phyloP scores from a whole-genome alignment of 768 basidiomycete genomes.

The Xerocomellus chrysenteron region DNA sequence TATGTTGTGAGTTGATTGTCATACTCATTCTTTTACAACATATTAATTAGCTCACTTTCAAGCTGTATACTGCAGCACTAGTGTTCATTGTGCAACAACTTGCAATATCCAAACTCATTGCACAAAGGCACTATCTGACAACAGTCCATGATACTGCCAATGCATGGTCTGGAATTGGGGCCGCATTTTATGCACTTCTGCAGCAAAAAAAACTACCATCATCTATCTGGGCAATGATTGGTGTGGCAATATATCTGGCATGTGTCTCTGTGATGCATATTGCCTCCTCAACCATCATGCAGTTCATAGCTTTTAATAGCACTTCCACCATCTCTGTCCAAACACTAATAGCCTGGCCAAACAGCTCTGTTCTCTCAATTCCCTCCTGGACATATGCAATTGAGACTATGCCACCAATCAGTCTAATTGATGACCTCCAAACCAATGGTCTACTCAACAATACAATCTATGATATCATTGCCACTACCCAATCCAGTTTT shows the following conservation, averaged over 20 bases:
- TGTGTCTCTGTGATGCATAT: conserved; percentile 21
- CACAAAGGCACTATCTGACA: conserved; percentile 13
- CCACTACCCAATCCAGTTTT: not conserved
- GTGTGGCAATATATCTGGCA: conserved; percentile 16
- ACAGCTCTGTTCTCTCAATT: not conserved
- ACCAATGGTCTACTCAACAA: conserved; percentile 12
- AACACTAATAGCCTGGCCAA: conserved; percentile 8
- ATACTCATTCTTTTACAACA: no score
- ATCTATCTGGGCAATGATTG: conserved; percentile 9
- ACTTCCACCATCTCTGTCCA: not conserved
- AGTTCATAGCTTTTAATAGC: conserved; percentile 14
- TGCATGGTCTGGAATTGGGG: conserved; percentile 25
- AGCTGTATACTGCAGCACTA: conserved; percentile 17
- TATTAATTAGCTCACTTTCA: not conserved
- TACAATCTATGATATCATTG: conserved; percentile 10
- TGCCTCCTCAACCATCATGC: conserved; percentile 21
- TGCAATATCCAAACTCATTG: conserved; percentile 1
- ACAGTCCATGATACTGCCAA: conserved; percentile 15
- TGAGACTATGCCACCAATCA: not conserved
- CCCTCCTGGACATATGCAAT: not conserved
- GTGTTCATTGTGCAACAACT: conserved; percentile 22
- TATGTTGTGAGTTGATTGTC: not conserved
- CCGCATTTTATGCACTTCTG: conserved; percentile 14
- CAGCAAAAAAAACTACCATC: conserved; percentile 9
- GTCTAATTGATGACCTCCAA: not conserved